Conservation (phyloP, 2,329 filamentous ascomycete species). For the Colletotrichum sp. region DNA sequence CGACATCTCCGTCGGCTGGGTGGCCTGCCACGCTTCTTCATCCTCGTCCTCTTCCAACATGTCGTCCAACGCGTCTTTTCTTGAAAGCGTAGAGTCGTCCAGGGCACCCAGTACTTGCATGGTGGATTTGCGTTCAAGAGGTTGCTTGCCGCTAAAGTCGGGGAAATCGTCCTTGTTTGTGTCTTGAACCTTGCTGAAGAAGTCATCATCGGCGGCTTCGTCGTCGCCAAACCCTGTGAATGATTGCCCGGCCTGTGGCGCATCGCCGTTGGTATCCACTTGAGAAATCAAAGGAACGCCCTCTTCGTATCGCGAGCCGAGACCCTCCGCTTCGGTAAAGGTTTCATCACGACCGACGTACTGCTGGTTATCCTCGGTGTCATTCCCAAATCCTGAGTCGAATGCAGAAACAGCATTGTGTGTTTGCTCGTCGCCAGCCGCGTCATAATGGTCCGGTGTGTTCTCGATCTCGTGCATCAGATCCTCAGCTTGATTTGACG, state of each 20-base stretch:
- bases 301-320: slow-evolving; percentile 71
- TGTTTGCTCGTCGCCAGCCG: slow-evolving; percentile 34
- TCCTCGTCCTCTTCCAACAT: slow-evolving; percentile 36
- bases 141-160: slow-evolving; percentile 29
- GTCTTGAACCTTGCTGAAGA: slow-evolving; percentile 61
- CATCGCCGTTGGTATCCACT: slow-evolving; percentile 28
- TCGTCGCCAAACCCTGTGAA: slow-evolving; percentile 44
- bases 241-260: slow-evolving; percentile 23
- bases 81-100: slow-evolving; percentile 35
- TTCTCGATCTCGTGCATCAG: slow-evolving; percentile 59
- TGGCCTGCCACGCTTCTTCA: neutral
- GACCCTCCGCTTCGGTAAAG: slow-evolving; percentile 44
- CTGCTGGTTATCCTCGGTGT: slow-evolving; percentile 28
- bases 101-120: slow-evolving; percentile 66
- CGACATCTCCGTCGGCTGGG: neutral
- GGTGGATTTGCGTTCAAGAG: slow-evolving; percentile 73
- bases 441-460: slow-evolving; percentile 45
- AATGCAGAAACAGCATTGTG: slow-evolving; percentile 21
- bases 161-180: slow-evolving; percentile 29
- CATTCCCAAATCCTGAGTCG: slow-evolving; percentile 21
- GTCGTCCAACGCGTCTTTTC: slow-evolving; percentile 28
- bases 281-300: slow-evolving; percentile 67
- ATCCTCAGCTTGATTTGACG: slow-evolving; percentile 57
- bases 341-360: slow-evolving; percentile 50
- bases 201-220: slow-evolving; percentile 60